Evolutionary conservation across 2,329 filamentous ascomycete species (phyloP).

Genomic region (Talaromyces funiculosus): DNA sequence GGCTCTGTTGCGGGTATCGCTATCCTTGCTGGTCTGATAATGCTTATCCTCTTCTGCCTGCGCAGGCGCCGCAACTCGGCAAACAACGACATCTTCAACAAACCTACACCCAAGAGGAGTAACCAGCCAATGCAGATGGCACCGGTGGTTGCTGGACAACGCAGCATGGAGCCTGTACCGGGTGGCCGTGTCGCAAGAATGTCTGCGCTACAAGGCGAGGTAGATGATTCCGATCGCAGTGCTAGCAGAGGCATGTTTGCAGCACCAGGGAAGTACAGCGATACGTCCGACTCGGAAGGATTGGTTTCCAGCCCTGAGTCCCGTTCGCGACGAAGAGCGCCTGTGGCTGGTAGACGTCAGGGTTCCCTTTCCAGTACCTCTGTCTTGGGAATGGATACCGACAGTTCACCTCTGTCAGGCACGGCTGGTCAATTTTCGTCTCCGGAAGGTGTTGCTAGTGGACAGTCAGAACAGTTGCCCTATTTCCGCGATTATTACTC

Average conservation of each 20-base stretch:
- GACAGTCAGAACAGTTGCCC: slow-evolving; percentile 88
- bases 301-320: slow-evolving; percentile 68
- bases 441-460: slow-evolving; percentile 73
- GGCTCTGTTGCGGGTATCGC: slow-evolving; percentile 68
- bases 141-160: slow-evolving; percentile 26
- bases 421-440: slow-evolving; percentile 74
- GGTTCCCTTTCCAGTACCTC: slow-evolving; percentile 89
- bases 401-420: slow-evolving; percentile 64
- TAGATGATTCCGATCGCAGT: slow-evolving; percentile 49
- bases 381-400: slow-evolving; percentile 60
- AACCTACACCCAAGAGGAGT: slow-evolving; percentile 63
- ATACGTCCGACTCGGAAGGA: slow-evolving; percentile 57
- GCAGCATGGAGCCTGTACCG: slow-evolving; percentile 68
- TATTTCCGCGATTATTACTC: slow-evolving; percentile 99
- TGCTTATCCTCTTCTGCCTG: slow-evolving; percentile 53
- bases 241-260: slow-evolving; percentile 35
- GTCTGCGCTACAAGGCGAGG: slow-evolving; percentile 80
- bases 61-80: slow-evolving; percentile 48
- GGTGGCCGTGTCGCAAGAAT: slow-evolving; percentile 90
- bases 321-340: slow-evolving; percentile 47
- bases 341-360: slow-evolving; percentile 58
- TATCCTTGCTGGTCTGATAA: slow-evolving; percentile 61
- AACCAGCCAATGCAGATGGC: slow-evolving; percentile 40
- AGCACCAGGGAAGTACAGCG: slow-evolving; percentile 48
- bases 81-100: slow-evolving; percentile 78